Base-by-base conservation (phyloP, 108 stramenopile species). In the Conticribra guillardii region DNA sequence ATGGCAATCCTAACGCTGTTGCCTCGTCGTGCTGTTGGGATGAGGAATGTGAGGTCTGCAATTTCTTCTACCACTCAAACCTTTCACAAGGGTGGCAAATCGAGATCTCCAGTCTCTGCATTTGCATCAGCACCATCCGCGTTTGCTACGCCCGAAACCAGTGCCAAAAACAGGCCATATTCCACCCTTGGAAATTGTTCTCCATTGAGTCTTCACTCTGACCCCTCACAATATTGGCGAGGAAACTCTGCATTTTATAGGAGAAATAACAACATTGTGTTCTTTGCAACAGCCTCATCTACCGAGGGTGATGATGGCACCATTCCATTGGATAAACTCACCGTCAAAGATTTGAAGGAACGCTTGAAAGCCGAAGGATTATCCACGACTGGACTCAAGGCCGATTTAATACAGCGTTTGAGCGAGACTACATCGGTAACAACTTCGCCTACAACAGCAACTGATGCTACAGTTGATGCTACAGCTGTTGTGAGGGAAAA, bases 321-420 rank as follows among this genome's bases (percentile, higher is more conserved):
- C 41, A 47, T 48, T 1, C 51, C 66, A 53, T 48, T 80, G 17
- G 29, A 52, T 15, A 68, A 57, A 44, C 55, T 85, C 41, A 85
- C 84, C 2, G 78, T 85, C 17, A 66, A 69, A 23, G 74, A 69
- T 29, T 65, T 85, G 18, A 85, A 82, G 50, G 81, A 54, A 23
- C 62, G 55, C 66, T 60, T 80, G 45, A 54, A 61, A 33, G 69
- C 59, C 18, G 48, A 33, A 30, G 77, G 77, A 37, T 33, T 82
- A 26, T 65, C 81, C 60, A 71, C 75, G 16, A 64, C 71, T 27
- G 84, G 84, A 33, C 74, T 80, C 37, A 85, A 85, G 53, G 72
- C 81, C 18, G 81, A 85, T 53, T 61, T 85, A 2, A 66, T 82
- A 45, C 49, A 75, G 21, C 73, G 84, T 17, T 66, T 85, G 21